phyloP scores from a whole-genome alignment of 2,329 filamentous ascomycete genomes.

The Sclerotinia borealis region DNA sequence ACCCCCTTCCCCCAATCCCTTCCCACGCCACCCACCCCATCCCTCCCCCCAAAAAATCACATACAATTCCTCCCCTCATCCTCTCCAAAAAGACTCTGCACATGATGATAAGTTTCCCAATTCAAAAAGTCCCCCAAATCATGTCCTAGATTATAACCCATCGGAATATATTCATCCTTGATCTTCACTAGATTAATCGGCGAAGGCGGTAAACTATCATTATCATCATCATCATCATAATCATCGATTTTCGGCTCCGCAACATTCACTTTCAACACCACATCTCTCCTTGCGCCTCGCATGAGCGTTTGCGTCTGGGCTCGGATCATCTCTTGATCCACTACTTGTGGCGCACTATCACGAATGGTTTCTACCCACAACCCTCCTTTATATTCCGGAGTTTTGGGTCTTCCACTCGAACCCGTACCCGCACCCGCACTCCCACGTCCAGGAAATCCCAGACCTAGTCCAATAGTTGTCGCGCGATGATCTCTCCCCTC shows the following conservation, averaged over 20 bases:
- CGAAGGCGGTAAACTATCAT: constrained; percentile 20
- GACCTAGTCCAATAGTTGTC: not conserved
- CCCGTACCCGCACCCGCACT: not conserved
- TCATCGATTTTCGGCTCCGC: not conserved
- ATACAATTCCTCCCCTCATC: constrained; percentile 2
- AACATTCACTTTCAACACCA: not conserved
- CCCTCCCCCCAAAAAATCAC: not conserved
- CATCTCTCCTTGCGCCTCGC: not conserved
- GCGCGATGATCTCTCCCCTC: not conserved
- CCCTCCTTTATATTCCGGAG: not conserved
- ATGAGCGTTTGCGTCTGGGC: not conserved
- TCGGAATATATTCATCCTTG: constrained; percentile 40
- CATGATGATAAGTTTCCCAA: constrained; percentile 41
- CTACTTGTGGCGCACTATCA: not conserved
- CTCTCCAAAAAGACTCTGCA: constrained; percentile 14
- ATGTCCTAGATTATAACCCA: constrained; percentile 56
- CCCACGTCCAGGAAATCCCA: not conserved
- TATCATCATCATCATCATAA: not conserved
- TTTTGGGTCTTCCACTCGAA: not conserved
- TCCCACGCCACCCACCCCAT: not conserved
- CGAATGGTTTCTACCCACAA: not conserved
- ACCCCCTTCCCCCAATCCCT: not conserved
- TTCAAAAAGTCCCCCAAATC: constrained; percentile 53
- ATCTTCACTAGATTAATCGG: constrained; percentile 21
- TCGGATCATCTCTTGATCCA: no score